These are phyloP conservation scores for Xylaria grammica DNA, from an alignment of 495 filamentous ascomycete genomes.

Conservation along the genomic window DNA sequence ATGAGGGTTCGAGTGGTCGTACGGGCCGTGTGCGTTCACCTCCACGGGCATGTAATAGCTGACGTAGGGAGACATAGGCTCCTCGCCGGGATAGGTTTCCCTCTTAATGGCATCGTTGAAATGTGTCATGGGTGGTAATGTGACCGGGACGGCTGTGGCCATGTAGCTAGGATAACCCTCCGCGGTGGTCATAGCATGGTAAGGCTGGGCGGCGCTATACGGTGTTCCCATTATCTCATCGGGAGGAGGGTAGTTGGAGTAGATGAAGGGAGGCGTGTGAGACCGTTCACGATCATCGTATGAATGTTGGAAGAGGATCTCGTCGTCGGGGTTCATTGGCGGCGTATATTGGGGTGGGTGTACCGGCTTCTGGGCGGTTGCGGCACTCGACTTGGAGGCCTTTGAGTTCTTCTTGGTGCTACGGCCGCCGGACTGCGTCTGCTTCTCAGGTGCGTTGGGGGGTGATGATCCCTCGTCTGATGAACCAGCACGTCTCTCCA, in stretches of 20 bases:
- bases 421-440: conserved; percentile 54
- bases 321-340: conserved; percentile 58
- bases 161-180: conserved; percentile 70
- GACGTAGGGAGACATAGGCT: conserved; percentile 74
- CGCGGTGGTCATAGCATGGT: conserved; percentile 66
- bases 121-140: conserved; percentile 71
- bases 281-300: conserved; percentile 64
- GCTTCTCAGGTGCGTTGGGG: conserved; percentile 50
- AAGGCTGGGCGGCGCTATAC: conserved; percentile 66
- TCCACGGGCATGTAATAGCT: conserved; percentile 82
- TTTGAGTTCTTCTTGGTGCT: conserved; percentile 55
- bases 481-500: conserved; percentile 89
- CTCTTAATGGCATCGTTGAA: conserved; percentile 66
- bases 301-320: conserved; percentile 49
- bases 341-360: conserved; percentile 73
- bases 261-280: conserved; percentile 70
- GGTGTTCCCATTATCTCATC: conserved; percentile 69
- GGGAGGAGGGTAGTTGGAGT: conserved; percentile 70
- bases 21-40: conserved; percentile 63
- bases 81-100: conserved; percentile 64
- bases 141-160: conserved; percentile 56
- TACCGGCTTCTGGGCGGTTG: conserved; percentile 51
- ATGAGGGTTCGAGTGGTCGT: conserved; percentile 68
- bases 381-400: conserved; percentile 44
- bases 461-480: conserved; percentile 68